Base-by-base conservation (phyloP, 163 green algal genomes). In the Scenedesmus sp. region DNA sequence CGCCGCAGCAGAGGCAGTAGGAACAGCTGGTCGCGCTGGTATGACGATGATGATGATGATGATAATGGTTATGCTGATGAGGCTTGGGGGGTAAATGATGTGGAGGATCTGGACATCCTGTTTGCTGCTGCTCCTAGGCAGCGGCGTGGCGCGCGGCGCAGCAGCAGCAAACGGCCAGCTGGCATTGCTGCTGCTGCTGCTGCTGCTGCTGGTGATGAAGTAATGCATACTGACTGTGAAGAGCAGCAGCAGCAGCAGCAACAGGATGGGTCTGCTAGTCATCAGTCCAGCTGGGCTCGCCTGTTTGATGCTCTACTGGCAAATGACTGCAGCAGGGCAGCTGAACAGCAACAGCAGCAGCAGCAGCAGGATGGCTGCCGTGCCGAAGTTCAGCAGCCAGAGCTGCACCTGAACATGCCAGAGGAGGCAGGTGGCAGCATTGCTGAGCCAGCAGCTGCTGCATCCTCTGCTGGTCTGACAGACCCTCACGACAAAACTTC, bases 31-130 rank as follows among this genome's bases (percentile, higher is more conserved):
- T 64, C 5, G 79, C 46, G 59, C 5, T 64, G 23, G 66, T 76
- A 76, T 76, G 66, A 26, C 15, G 16, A 76, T 76, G 66, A 76
- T 26, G 4, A 26, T 8, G 84, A n/a, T 88, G 83, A 9, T 77
- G 59, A 34, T 88, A 8, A 66, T 88, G 84, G 59, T 79, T 76
- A 46, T 88, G 83, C 26, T 77, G 59, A 34, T 88, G n/a, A 66
- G 77, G 84, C 84, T 79, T 76, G 66, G 66, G 84, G n/a, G 77
- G 84, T 59, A 59, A 6, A 54, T 18, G 85, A 90, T 66, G 46
- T 90, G 23, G 85, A 90, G n/a, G 85, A 90, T 26, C 26, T 90
- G 7, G 46, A 90, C 85, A 83, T 83, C 12, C 77, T 90, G 64
- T 67, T 90, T 64, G 85, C 85, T 57, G 85, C 85, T 66, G 85